phyloP scores from a whole-genome alignment of 2,329 filamentous ascomycete species.

The Pseudogymnoascus sp. region DNA sequence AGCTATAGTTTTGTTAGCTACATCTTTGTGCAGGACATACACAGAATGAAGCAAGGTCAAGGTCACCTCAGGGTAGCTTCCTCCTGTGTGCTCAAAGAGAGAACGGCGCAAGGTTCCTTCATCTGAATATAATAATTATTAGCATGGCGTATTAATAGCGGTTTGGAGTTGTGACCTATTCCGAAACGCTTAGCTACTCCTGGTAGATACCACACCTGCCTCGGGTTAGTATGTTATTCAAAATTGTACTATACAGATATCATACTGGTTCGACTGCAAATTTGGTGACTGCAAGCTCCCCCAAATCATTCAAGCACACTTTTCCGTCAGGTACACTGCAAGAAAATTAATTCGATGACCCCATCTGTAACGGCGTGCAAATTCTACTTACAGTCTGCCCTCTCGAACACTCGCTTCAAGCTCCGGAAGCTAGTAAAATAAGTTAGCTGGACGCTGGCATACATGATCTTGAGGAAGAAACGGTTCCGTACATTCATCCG shows the following conservation, averaged over 20 bases:
- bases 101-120: conserved; percentile 80
- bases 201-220: conserved; percentile 68
- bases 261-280: conserved; percentile 85
- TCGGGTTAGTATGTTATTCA: neutral
- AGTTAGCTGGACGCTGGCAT: conserved; percentile 6
- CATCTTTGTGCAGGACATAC: conserved; percentile 14
- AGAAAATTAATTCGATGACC: conserved; percentile 12
- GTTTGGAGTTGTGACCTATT: conserved; percentile 39
- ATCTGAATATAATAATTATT: conserved; percentile 39
- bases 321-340: conserved; percentile 59
- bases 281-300: conserved; percentile 88
- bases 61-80: conserved; percentile 73
- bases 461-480: neutral
- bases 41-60: conserved; percentile 29
- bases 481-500: conserved; percentile 28
- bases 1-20: conserved; percentile 38
- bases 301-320: conserved; percentile 71
- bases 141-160: conserved; percentile 17
- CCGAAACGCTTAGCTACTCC: conserved; percentile 89
- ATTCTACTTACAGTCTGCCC: conserved; percentile 55
- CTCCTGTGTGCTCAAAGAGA: conserved; percentile 90
- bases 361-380: neutral
- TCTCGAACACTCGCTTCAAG: conserved; percentile 78
- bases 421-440: conserved; percentile 61
- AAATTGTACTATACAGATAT: conserved; percentile 36